phyloP scores from a whole-genome alignment of 2,329 filamentous ascomycete species.

The Akanthomyces dipterigenus region DNA sequence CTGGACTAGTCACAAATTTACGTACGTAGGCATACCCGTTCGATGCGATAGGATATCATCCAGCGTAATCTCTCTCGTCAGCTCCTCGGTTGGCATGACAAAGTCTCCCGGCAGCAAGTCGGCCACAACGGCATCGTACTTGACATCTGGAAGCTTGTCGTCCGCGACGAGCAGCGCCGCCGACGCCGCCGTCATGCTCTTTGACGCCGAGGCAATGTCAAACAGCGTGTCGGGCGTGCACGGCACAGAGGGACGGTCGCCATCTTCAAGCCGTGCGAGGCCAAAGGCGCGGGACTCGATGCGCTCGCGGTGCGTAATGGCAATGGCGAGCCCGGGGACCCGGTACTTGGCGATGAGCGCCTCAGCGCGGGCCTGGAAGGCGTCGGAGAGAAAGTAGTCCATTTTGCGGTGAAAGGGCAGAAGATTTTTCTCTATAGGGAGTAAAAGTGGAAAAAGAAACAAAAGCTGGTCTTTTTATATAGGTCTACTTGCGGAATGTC shows the following conservation, averaged over 20 bases:
- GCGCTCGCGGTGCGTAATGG: conserved; percentile 5
- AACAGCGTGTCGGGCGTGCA: conserved; percentile 22
- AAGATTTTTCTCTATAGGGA: neutral
- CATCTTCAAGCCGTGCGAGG: conserved; percentile 14
- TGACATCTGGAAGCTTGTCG: conserved; percentile 17
- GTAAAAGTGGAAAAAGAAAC: neutral
- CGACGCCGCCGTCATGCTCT: conserved; percentile 22
- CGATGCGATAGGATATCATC: conserved; percentile 21
- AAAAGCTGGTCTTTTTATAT: too few relatives aligned
- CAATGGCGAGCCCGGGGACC: conserved; percentile 21
- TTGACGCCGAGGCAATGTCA: conserved; percentile 22
- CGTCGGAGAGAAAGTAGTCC: conserved; percentile 6
- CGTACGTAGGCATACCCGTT: conserved; percentile 21
- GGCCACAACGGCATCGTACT: conserved; percentile 20
- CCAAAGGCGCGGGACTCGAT: conserved; percentile 20
- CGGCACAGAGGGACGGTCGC: neutral
- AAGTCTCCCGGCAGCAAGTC: conserved; percentile 22
- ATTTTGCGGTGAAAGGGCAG: neutral
- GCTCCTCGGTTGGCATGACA: conserved; percentile 17
- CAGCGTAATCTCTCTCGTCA: conserved; percentile 17
- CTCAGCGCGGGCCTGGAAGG: conserved; percentile 6
- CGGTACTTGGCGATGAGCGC: conserved; percentile 13
- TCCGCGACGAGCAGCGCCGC: conserved; percentile 20
- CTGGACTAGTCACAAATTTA: too few relatives aligned
- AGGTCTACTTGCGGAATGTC: too few relatives aligned